A percentile compares a stretch with the other conserved stretches of the same genome.
These are phyloP conservation scores for Bonia amplexicaulis DNA, from an alignment of 176 grass and related monocot genomes.

Conservation along the genomic window DNA sequence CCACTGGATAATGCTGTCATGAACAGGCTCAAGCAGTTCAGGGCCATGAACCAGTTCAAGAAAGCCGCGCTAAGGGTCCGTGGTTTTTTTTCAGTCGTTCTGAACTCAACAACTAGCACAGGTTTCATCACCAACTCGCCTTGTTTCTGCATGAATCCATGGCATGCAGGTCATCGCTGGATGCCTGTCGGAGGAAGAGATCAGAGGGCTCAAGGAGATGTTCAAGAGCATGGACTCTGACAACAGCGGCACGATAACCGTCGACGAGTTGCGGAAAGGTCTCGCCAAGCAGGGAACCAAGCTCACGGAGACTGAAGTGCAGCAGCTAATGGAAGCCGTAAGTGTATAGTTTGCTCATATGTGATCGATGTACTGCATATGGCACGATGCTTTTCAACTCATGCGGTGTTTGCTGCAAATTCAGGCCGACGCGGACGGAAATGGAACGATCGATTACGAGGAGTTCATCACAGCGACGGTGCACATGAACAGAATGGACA, in stretches of 20 bases:
- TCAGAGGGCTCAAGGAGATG: constrained; percentile 81
- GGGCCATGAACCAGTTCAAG: constrained; percentile 92
- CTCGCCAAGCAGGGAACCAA: constrained; percentile 76
- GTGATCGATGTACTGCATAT: neutral
- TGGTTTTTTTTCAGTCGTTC: neutral
- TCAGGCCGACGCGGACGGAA: constrained; percentile 80
- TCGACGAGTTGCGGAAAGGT: constrained; percentile 63
- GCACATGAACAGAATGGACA: constrained; percentile 89
- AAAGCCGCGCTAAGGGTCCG: constrained; percentile 78
- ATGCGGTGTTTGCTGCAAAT: neutral
- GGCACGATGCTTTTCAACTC: neutral
- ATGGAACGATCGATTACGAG: constrained; percentile 76
- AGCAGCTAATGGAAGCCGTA: constrained; percentile 84
- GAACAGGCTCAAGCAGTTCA: constrained; percentile 83
- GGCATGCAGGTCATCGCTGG: constrained; percentile 58
- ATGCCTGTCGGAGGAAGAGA: constrained; percentile 84
- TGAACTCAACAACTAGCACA: neutral
- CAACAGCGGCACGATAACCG: constrained; percentile 79
- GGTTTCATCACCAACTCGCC: neutral
- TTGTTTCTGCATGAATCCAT: neutral
- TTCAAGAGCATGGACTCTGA: constrained; percentile 81
- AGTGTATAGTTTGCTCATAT: constrained; percentile 3
- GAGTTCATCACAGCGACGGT: constrained; percentile 91
- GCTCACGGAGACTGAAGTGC: constrained; percentile 60
- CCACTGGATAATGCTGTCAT: constrained; percentile 76